These are phyloP conservation scores for Aspergillus fumigatiaffinis DNA, from an alignment of 2,329 filamentous ascomycete species.

Conservation along the genomic window DNA sequence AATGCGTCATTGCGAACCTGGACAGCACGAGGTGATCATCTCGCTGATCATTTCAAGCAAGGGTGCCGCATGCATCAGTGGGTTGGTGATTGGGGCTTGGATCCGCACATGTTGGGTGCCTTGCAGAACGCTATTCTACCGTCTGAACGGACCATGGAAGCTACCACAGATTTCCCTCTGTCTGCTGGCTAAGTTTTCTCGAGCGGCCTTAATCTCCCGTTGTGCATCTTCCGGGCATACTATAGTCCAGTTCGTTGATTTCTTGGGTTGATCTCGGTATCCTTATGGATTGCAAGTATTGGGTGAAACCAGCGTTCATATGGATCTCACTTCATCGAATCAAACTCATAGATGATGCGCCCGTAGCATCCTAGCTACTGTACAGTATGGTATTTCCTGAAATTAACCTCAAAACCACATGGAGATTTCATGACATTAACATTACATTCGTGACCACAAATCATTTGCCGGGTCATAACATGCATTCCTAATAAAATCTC, in stretches of 20 bases:
- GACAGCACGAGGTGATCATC: constrained; percentile 50
- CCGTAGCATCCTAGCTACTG: too few relatives aligned
- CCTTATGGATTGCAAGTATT: too few relatives aligned
- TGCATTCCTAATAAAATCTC: constrained; percentile 19
- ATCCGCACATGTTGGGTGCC: constrained; percentile 25
- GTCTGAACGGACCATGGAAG: constrained; percentile 10
- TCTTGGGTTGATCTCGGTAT: too few relatives aligned
- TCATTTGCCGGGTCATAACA: background rate
- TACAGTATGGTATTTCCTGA: too few relatives aligned
- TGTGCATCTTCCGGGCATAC: too few relatives aligned
- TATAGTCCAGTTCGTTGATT: too few relatives aligned
- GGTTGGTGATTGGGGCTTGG: constrained; percentile 53
- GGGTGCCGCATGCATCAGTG: constrained; percentile 52
- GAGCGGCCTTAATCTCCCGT: background rate
- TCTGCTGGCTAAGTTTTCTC: too few relatives aligned
- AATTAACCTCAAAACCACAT: too few relatives aligned
- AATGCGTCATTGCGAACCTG: constrained; percentile 45
- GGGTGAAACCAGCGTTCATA: too few relatives aligned
- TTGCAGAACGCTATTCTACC: constrained; percentile 36
- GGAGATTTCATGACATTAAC: background rate
- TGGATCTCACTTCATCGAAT: too few relatives aligned
- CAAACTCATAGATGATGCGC: too few relatives aligned
- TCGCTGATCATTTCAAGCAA: constrained; percentile 53
- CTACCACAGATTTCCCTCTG: background rate
- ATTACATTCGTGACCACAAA: background rate